Conservation (phyloP, 2,329 filamentous ascomycete species). For the Phialemonium atrogriseum region DNA sequence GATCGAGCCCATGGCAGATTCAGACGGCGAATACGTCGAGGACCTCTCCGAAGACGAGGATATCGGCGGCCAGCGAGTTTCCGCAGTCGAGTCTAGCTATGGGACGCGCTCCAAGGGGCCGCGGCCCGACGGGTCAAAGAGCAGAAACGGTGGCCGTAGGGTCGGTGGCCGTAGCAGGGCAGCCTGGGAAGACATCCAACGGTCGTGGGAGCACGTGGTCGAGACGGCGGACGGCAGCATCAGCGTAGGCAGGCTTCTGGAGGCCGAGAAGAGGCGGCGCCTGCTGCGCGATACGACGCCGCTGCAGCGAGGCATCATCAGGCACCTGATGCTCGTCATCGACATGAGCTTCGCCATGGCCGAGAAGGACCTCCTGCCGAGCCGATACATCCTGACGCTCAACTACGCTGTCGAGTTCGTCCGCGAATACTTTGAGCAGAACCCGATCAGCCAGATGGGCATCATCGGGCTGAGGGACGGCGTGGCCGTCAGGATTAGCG, state of each 20-base stretch:
- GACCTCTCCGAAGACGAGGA: conserved; percentile 56
- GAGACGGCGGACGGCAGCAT: conserved; percentile 75
- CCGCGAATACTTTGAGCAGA: conserved; percentile 94
- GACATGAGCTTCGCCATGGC: conserved; percentile 92
- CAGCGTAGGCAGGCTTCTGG: conserved; percentile 65
- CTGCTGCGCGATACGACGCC: conserved; percentile 90
- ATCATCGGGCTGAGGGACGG: conserved; percentile 92
- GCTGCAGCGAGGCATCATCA: conserved; percentile 91
- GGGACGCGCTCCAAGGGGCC: conserved; percentile 17
- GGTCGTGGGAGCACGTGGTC: conserved; percentile 65
- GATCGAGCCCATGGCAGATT: conserved; percentile 72
- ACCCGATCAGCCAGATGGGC: conserved; percentile 91
- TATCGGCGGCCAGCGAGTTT: conserved; percentile 41
- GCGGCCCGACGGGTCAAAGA: conserved; percentile 11
- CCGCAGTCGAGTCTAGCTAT: conserved; percentile 24
- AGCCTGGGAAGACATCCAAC: conserved; percentile 59
- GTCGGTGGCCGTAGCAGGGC: conserved; percentile 32
- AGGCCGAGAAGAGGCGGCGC: conserved; percentile 73
- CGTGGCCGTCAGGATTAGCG: conserved; percentile 74
- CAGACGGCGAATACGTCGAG: conserved; percentile 62
- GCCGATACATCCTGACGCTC: conserved; percentile 72
- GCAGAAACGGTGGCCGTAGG: conserved; percentile 15
- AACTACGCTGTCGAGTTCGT: conserved; percentile 83
- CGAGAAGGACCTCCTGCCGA: conserved; percentile 90
- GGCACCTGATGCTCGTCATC: conserved; percentile 84